Base-by-base conservation (phyloP, 2,329 filamentous ascomycete genomes). In the Colletotrichum sansevieriae region DNA sequence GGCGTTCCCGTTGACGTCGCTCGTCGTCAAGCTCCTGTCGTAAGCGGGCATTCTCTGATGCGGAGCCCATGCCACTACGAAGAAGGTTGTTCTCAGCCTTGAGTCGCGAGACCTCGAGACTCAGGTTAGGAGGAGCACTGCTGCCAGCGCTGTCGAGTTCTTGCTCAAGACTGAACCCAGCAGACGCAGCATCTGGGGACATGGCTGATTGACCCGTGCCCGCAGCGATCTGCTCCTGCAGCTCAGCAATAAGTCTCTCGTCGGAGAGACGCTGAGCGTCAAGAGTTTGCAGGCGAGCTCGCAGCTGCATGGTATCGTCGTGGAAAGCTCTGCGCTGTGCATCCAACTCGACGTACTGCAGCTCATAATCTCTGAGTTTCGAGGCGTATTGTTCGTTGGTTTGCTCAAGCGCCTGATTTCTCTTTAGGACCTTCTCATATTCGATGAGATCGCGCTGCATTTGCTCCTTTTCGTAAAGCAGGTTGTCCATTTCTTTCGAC, bases 21-120 rank as follows among this genome's bases (percentile, higher is more conserved):
- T 85, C 78, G 65, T 86, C 83, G 55, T 90, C 88, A 35, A 90
- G 79, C 70, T 90, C 87, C 61, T 82, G 81, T 35, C 87, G 83
- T 52, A 91, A 78, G 49, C 83, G 79, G 49, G 84, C 83, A 64
- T 84, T 86, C 72, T 89, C 87, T 2, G 85, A 84, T 8, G 83
- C 83, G 8, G 84, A 84, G 10, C 83, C 83, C 59, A 87, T 80
- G 57, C 83, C 87, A 70, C 83, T 86, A 68, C 85, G 85, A 12
- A 91, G 78, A 8, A 90, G 76, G 41, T 85, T 83, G 72, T 89
- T 90, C 76, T 91, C 89, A 6, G 88, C 86, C 74, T 86, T 88
- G 55, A 91, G 79, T 39, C 88, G 84, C 35, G 87, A 87, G 22
- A 89, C 75, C 74, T 89, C 86, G 18, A 88, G 76, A 11, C 82